Percentiles rank a stretch among this genome's conserved stretches.
These are phyloP conservation scores for Sphenostylis stenocarpa DNA, from an alignment of 306 rosid genomes.

Conservation along the genomic window DNA sequence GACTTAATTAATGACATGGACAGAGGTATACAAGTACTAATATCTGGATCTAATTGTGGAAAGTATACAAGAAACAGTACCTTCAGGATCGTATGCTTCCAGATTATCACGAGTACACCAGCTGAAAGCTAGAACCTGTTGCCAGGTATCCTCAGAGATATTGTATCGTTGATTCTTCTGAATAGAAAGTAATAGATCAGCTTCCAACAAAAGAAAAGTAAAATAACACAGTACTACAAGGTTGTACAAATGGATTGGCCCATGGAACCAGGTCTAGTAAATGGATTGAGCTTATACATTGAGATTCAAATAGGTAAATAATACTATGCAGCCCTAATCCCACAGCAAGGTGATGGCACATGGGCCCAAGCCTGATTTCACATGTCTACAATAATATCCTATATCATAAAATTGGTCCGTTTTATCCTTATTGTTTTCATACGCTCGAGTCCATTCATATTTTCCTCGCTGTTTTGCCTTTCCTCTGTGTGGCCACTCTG, in stretches of 20 bases:
- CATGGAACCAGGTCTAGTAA: not conserved
- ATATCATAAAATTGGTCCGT: slow-evolving; percentile 14
- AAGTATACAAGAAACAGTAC: slow-evolving; percentile 44
- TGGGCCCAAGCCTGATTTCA: not conserved
- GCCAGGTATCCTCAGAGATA: slow-evolving; percentile 97
- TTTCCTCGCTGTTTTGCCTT: too few relatives aligned
- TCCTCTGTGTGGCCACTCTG: not conserved
- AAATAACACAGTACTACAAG: slow-evolving; percentile 20
- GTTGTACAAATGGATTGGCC: slow-evolving; percentile 12
- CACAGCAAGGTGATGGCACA: slow-evolving; percentile 7
- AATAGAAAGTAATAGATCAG: slow-evolving; percentile 43
- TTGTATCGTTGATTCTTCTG: slow-evolving; percentile 93
- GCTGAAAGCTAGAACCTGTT: slow-evolving; percentile 94
- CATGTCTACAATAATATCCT: not conserved
- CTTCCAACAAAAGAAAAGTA: slow-evolving; percentile 17
- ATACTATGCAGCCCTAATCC: slow-evolving; percentile 8
- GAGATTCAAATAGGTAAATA: slow-evolving; percentile 11
- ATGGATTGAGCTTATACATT: not conserved
- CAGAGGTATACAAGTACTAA: slow-evolving; percentile 1
- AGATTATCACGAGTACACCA: slow-evolving; percentile 81
- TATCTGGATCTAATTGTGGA: slow-evolving; percentile 6
- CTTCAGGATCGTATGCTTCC: slow-evolving; percentile 96
- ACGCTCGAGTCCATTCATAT: not conserved
- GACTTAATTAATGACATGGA: slow-evolving; percentile 14
- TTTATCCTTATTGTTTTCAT: not conserved